Conservation (phyloP, 148 eudicot genomes). For the Polygonum aviculare region DNA sequence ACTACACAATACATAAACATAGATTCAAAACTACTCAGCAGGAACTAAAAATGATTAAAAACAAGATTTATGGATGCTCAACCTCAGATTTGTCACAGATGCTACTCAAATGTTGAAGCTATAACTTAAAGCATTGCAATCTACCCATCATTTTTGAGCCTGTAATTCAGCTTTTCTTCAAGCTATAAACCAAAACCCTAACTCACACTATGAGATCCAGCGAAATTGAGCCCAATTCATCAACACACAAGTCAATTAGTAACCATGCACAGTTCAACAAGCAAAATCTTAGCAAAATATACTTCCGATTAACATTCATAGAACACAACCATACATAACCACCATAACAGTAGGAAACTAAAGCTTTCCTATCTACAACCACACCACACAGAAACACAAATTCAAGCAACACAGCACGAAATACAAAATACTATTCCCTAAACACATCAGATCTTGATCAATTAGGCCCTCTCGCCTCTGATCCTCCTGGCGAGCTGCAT, state of each 20-base stretch:
- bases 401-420: not conserved
- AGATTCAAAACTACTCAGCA: no score
- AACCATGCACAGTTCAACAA: not conserved
- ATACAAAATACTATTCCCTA: not conserved
- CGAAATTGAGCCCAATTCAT: no score
- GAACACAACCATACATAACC: not conserved
- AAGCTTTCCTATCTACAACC: not conserved
- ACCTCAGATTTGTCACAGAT: no score
- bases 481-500: conserved; percentile 24
- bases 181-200: not conserved
- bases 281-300: not conserved
- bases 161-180: no score
- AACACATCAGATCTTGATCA: not conserved
- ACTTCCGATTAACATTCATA: not conserved
- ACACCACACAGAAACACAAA: not conserved
- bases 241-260: not conserved
- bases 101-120: no score
- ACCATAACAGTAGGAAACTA: not conserved
- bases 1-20: no score
- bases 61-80: no score
- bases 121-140: no score
- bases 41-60: no score
- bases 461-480: conserved; percentile 24
- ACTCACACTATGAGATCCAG: not conserved
- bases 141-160: no score